Evolutionary conservation across 116 monocot genomes (phyloP).

Genomic region (Iris pallida): DNA sequence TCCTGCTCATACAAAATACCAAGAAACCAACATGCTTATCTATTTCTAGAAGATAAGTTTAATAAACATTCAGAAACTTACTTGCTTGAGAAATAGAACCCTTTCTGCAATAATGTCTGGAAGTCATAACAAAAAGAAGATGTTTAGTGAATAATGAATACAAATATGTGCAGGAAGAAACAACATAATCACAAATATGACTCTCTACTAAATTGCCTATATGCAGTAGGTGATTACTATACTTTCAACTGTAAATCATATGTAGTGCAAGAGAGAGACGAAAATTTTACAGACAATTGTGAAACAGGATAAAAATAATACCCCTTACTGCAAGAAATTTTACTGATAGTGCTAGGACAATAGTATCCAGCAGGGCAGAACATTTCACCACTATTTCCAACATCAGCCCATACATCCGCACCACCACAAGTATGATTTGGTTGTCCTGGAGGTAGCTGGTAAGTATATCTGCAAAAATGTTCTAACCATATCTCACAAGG

Average conservation of each 20-base stretch:
- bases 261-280: not conserved
- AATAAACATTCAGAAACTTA: slow-evolving; percentile 26
- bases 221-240: not conserved
- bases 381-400: slow-evolving; percentile 23
- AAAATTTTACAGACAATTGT: slow-evolving; percentile 3
- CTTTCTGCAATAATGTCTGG: slow-evolving; percentile 61
- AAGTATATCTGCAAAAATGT: slow-evolving; percentile 39
- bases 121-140: not conserved
- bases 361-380: slow-evolving; percentile 71
- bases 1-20: too few species aligned
- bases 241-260: not conserved
- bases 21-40: too few species aligned
- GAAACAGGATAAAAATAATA: slow-evolving; percentile 37
- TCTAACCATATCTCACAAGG: not conserved
- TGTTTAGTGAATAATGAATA: not conserved
- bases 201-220: not conserved
- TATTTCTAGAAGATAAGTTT: too few species aligned
- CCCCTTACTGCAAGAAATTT: slow-evolving; percentile 59
- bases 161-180: slow-evolving; percentile 1
- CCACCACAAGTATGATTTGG: slow-evolving; percentile 56
- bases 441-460: slow-evolving; percentile 56
- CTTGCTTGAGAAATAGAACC: slow-evolving; percentile 52
- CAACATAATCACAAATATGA: not conserved
- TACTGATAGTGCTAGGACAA: slow-evolving; percentile 53
- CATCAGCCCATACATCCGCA: slow-evolving; percentile 70